Evolutionary conservation across 1,284 basidiomycete genomes (phyloP).

Genomic region (Taiwanofungus camphoratus): DNA sequence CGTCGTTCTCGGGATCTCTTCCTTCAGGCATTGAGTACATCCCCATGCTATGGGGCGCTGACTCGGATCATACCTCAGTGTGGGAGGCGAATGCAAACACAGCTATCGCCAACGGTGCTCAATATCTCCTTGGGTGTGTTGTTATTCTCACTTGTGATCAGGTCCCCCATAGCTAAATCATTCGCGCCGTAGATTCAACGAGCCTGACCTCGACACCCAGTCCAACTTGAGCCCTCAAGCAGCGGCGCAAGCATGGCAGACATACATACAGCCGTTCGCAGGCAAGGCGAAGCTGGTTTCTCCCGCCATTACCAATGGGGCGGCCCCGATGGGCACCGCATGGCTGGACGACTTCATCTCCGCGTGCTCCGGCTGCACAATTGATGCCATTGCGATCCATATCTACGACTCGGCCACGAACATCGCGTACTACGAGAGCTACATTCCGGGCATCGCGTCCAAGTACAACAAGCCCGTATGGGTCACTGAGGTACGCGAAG

Average conservation of each 20-base stretch:
- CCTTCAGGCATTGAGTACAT: slow-evolving; percentile 20
- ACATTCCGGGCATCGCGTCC: slow-evolving; percentile 24
- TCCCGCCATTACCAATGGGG: slow-evolving; percentile 31
- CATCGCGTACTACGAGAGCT: slow-evolving; percentile 27
- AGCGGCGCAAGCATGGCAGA: slow-evolving; percentile 26
- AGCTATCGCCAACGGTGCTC: slow-evolving; percentile 26
- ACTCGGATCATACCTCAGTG: slow-evolving; percentile 16
- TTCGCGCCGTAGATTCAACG: slow-evolving; percentile 25
- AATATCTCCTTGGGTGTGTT: slow-evolving; percentile 26
- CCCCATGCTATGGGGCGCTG: slow-evolving; percentile 27
- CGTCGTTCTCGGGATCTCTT: slow-evolving; percentile 17
- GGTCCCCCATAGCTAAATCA: not conserved
- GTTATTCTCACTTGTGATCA: not conserved
- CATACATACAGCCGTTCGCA: slow-evolving; percentile 29
- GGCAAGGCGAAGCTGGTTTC: slow-evolving; percentile 29
- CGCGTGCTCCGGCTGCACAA: slow-evolving; percentile 26
- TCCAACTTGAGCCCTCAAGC: slow-evolving; percentile 25
- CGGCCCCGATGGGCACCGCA: slow-evolving; percentile 26
- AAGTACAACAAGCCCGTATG: slow-evolving; percentile 26
- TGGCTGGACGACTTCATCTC: slow-evolving; percentile 29
- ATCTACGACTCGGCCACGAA: slow-evolving; percentile 31
- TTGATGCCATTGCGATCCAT: slow-evolving; percentile 29
- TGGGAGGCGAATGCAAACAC: slow-evolving; percentile 25
- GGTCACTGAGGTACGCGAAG: slow-evolving; percentile 29
- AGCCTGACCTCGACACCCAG: slow-evolving; percentile 28